Base-by-base conservation (phyloP, 495 filamentous ascomycete genomes). In the Penicillium cinerascens region DNA sequence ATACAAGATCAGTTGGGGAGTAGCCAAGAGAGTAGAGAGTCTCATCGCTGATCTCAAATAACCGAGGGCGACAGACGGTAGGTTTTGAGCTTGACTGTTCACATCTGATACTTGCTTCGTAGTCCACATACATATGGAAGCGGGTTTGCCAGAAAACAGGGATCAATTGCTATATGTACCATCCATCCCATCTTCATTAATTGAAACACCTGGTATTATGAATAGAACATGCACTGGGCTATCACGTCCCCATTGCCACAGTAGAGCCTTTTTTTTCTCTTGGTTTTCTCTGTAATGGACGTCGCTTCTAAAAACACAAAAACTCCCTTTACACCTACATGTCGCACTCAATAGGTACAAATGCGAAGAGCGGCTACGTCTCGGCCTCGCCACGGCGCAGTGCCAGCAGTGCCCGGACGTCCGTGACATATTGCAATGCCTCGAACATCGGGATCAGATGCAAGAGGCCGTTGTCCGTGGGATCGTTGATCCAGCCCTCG, bases 391-490 rank as follows among this genome's bases (percentile, higher is more conserved):
- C 93, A 59, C 91, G 86, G 54, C 92, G 82, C 59, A 98, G 77
- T 33, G 89, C 90, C 56, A 97, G 73, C 45, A 97, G 74, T 41
- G 93, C 91, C 42, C 93, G 82, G 26, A 97, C 93, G 72, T 98
- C 93, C 18, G 88, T 95, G 51, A 89, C 91, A 76, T 96, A 95
- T 70, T 97, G 95, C 64, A 98, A 73, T 22, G 88, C 92, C 73
- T 97, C 93, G 37, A 98, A 76, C 60, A 97, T 78, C n/a, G 93
- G 93, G 49, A 98, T 82, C 39, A 98, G 76, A 68, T 97, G 89
- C 64, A 96, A 76, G 29, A 98, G 76, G 62, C 93, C 92, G 61
- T 90, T 98, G 72, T 98, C 93, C 59, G 67, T 67, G 7, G 60
- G 69, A 45, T 69, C 66, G 43, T 69, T 67, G 59, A 74, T 71